A percentile compares a stretch with the other conserved stretches of the same genome.
Conservation (phyloP, 2,329 filamentous ascomycete species). For the Ophiostoma montium region DNA sequence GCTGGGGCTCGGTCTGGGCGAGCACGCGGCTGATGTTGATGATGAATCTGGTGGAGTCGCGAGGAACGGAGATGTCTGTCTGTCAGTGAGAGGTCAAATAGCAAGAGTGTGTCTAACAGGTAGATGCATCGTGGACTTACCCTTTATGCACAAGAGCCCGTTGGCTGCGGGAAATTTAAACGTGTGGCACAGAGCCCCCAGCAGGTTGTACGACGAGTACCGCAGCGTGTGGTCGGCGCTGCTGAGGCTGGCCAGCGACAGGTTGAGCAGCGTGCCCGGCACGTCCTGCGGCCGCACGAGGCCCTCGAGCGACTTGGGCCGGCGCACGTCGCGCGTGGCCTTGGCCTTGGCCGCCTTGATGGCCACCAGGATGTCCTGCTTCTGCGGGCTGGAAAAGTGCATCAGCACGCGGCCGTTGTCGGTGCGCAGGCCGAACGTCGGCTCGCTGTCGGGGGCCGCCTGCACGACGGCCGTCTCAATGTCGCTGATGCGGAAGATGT, state of each 20-base stretch:
- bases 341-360: conserved; percentile 43
- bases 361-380: conserved; percentile 47
- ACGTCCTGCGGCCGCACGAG: conserved; percentile 57
- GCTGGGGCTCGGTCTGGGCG: conserved; percentile 48
- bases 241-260: conserved; percentile 52
- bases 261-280: conserved; percentile 52
- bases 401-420: conserved; percentile 58
- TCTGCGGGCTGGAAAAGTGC: conserved; percentile 55
- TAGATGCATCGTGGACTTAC: conserved; percentile 21
- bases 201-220: conserved; percentile 51
- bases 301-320: conserved; percentile 47
- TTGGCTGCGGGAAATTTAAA: conserved; percentile 52
- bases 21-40: conserved; percentile 51
- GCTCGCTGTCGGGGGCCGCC: conserved; percentile 51
- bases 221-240: conserved; percentile 46
- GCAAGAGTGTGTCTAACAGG: background rate
- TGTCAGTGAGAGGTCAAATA: too few relatives aligned
- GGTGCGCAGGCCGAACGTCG: conserved; percentile 51
- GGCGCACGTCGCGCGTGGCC: conserved; percentile 47
- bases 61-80: conserved; percentile 46
- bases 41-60: conserved; percentile 50
- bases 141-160: conserved; percentile 47
- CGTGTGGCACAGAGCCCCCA: conserved; percentile 51
- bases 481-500: conserved; percentile 54
- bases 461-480: conserved; percentile 53